Evolutionary conservation across 768 basidiomycete species (phyloP), one percentile per base, ranked within the genome.

Genomic region (Chalciporus pseudorubinellus): DNA sequence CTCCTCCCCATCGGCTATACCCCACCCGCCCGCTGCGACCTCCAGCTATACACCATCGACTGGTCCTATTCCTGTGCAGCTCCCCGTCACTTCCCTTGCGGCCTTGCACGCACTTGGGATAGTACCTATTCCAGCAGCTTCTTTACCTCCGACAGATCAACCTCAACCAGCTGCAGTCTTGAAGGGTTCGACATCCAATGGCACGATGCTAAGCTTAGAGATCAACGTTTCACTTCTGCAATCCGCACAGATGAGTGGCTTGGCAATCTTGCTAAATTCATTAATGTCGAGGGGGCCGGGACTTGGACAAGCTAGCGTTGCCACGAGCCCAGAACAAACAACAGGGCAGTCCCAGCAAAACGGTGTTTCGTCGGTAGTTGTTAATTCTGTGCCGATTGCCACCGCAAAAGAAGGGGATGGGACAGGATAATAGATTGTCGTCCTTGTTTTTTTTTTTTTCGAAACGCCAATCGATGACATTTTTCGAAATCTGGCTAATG

Each of bases 151-250:
- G 13, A 71, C 79, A 39, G 80, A 77, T 20, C 81, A 84, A 55
- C 75, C 81, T 16, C 85, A 82, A 59, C 85, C 88, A 1, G 77
- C 85, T n/a, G 89, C 87, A n/a, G 79, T 92, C 14, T 72, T 91
- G 44, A 79, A 84, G 34, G 84, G 87, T 24, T 84, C 85, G 1
- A 82, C 83, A 3, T 78, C 82, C 7, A 83, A 88, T 60, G 88
- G 88, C 12, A 77, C 80, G 18, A 82, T 85, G 75, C 67, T 90
- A 51, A 86, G 78, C 62, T 70, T 92, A 48, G 89, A 92, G 56
- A 87, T 92, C 62, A 90, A 91, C 53, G 81, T 90, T 24, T 82
- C 83, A 14, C 68, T 84, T 18, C 72, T 92, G 48, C 85, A 89
- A 65, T 75, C 82, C 16, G 73, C 80, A n/a, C 89, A 92, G 61